These are phyloP conservation scores for Lasiodiplodia sp. DNA, from an alignment of 2,329 filamentous ascomycete species.

Conservation along the genomic window DNA sequence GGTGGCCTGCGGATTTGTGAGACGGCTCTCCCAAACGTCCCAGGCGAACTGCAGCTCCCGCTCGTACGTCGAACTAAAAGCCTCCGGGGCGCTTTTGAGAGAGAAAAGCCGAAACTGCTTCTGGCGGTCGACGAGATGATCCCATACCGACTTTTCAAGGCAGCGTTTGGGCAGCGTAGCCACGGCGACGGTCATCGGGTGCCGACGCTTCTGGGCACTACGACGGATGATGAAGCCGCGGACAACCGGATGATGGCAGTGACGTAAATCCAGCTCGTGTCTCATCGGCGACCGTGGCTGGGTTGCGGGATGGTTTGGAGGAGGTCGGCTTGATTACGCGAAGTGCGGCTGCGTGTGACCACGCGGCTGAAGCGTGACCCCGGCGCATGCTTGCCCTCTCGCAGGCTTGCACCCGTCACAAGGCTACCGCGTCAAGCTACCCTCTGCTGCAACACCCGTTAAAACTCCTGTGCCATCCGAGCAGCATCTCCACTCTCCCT, in stretches of 20 bases:
- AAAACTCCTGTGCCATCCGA: neutral
- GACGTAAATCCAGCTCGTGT: slow-evolving; percentile 5
- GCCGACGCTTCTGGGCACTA: neutral
- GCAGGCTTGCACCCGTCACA: slow-evolving; percentile 17
- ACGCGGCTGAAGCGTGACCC: slow-evolving; percentile 28
- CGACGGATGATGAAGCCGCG: neutral
- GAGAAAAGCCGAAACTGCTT: slow-evolving; percentile 34
- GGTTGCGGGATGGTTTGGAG: neutral
- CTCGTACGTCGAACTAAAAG: slow-evolving; percentile 35
- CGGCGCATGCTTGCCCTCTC: slow-evolving; percentile 16
- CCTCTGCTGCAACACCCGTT: neutral
- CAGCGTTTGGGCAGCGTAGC: slow-evolving; percentile 31
- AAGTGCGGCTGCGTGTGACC: slow-evolving; percentile 28
- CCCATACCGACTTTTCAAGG: slow-evolving; percentile 30
- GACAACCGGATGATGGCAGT: neutral
- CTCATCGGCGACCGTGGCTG: slow-evolving; percentile 7
- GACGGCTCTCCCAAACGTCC: slow-evolving; percentile 34
- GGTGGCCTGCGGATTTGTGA: slow-evolving; percentile 33
- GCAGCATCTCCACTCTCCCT: neutral
- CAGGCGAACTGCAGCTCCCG: slow-evolving; percentile 36
- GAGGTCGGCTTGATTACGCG: slow-evolving; percentile 16
- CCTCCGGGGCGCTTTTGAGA: slow-evolving; percentile 32
- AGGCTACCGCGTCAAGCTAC: slow-evolving; percentile 12
- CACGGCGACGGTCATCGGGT: slow-evolving; percentile 11
- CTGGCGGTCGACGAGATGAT: slow-evolving; percentile 29